These are phyloP conservation scores for Niveomyces coronatus DNA, from an alignment of 2,329 filamentous ascomycete genomes.

Conservation along the genomic window DNA sequence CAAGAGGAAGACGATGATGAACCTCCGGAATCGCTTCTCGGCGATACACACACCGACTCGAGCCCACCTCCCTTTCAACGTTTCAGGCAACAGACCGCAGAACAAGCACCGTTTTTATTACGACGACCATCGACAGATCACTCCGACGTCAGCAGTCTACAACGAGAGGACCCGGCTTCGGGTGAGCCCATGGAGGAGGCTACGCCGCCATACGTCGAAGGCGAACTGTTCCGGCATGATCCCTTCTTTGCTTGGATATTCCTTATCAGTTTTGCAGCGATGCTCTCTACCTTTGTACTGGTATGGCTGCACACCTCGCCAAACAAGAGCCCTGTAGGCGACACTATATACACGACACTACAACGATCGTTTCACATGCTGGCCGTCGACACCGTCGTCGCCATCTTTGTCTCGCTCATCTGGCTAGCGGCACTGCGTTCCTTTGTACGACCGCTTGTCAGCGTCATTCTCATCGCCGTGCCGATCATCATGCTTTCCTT, in stretches of 20 bases:
- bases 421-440: slow-evolving; percentile 86
- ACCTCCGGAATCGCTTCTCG: slow-evolving; percentile 49
- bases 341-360: slow-evolving; percentile 88
- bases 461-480: slow-evolving; percentile 70
- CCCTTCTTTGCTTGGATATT: slow-evolving; percentile 88
- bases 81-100: slow-evolving; percentile 33
- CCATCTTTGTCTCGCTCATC: slow-evolving; percentile 73
- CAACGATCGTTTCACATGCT: slow-evolving; percentile 82
- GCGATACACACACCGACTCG: slow-evolving; percentile 41
- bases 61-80: slow-evolving; percentile 53
- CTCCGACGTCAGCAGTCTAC: slow-evolving; percentile 33
- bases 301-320: slow-evolving; percentile 81
- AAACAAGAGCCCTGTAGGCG: slow-evolving; percentile 64
- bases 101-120: slow-evolving; percentile 29
- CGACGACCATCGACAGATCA: slow-evolving; percentile 34
- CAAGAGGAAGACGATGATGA: slow-evolving; percentile 46
- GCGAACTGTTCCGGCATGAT: slow-evolving; percentile 72
- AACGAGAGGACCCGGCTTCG: slow-evolving; percentile 28
- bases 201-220: slow-evolving; percentile 46
- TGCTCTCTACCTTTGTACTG: slow-evolving; percentile 81
- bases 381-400: slow-evolving; percentile 83
- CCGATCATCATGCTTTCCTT: slow-evolving; percentile 82
- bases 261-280: slow-evolving; percentile 69
- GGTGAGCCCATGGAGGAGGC: slow-evolving; percentile 27
- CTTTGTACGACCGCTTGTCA: slow-evolving; percentile 77